These are phyloP conservation scores for Erysimum cheiranthoides DNA, from an alignment of 345 rosid genomes.

Conservation along the genomic window DNA sequence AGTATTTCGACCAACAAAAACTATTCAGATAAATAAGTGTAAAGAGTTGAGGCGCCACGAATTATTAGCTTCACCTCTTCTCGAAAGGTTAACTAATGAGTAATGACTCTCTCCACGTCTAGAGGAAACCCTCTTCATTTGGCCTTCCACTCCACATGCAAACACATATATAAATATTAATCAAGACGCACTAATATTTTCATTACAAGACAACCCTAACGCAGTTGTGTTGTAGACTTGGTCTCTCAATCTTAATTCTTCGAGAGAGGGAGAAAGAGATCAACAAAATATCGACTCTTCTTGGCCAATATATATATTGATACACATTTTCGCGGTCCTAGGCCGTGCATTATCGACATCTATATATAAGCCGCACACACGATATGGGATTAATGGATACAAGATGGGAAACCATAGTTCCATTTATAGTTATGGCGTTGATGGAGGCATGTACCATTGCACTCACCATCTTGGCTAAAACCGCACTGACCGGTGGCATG, in stretches of 20 bases:
- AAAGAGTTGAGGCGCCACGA: slow-evolving; percentile 33
- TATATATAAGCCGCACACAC: not conserved
- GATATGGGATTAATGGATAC: slow-evolving; percentile 39
- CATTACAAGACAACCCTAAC: slow-evolving; percentile 38
- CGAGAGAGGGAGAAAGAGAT: not conserved
- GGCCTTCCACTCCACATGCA: slow-evolving; percentile 38
- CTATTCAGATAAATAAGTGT: slow-evolving; percentile 23
- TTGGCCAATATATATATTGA: slow-evolving; percentile 5
- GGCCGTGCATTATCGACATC: slow-evolving; percentile 4
- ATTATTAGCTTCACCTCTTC: slow-evolving; percentile 35
- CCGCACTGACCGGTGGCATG: slow-evolving; percentile 62
- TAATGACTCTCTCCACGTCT: slow-evolving; percentile 44
- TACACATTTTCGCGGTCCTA: slow-evolving; percentile 6
- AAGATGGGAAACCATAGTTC: slow-evolving; percentile 49
- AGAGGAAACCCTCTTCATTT: slow-evolving; percentile 22
- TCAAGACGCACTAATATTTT: not conserved
- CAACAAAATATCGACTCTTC: not conserved
- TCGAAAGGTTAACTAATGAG: slow-evolving; percentile 44
- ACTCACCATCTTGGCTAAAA: slow-evolving; percentile 72
- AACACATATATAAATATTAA: slow-evolving; percentile 18
- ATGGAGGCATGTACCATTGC: slow-evolving; percentile 78
- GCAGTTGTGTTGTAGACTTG: slow-evolving; percentile 41
- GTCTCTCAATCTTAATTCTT: slow-evolving; percentile 33
- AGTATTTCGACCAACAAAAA: slow-evolving; percentile 25
- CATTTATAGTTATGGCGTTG: slow-evolving; percentile 60